phyloP scores from a whole-genome alignment of 257 asterid species.

The Ajuga chamaepitys region DNA sequence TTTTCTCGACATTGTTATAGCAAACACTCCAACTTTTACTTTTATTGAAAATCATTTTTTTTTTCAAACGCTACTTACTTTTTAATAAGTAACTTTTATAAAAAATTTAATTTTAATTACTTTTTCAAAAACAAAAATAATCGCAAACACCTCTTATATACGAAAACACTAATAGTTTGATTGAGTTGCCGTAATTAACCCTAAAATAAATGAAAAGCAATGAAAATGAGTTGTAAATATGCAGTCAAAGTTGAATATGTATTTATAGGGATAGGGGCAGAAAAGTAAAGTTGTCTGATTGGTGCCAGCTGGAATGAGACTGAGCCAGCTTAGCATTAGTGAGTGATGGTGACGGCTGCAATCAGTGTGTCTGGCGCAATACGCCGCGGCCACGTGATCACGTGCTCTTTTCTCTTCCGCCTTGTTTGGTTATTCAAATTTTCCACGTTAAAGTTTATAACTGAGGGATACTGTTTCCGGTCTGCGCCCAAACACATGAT shows the following conservation, averaged over 20 bases:
- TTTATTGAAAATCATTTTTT: no score
- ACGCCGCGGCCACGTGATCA: slow-evolving; percentile 49
- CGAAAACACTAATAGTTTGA: no score
- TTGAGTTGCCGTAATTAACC: no score
- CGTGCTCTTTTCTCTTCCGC: slow-evolving; percentile 26
- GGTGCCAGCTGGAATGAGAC: slow-evolving; percentile 36
- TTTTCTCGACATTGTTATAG: no score
- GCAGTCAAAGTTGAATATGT: background rate
- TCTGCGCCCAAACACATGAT: background rate
- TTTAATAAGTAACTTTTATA: no score
- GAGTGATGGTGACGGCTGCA: slow-evolving; percentile 46
- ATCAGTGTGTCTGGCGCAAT: slow-evolving; percentile 23
- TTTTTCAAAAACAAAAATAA: no score
- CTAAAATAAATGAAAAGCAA: no score
- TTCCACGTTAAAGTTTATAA: background rate
- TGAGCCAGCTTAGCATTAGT: slow-evolving; percentile 24
- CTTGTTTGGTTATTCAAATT: background rate
- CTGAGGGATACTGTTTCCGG: background rate
- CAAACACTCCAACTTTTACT: no score
- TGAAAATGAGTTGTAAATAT: no score
- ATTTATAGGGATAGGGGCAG: background rate
- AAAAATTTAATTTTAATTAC: no score
- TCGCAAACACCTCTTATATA: no score
- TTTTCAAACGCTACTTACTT: no score
- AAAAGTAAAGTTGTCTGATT: slow-evolving; percentile 12